Conservation (phyloP, 495 filamentous ascomycete genomes). For the Talaromyces ruber region DNA sequence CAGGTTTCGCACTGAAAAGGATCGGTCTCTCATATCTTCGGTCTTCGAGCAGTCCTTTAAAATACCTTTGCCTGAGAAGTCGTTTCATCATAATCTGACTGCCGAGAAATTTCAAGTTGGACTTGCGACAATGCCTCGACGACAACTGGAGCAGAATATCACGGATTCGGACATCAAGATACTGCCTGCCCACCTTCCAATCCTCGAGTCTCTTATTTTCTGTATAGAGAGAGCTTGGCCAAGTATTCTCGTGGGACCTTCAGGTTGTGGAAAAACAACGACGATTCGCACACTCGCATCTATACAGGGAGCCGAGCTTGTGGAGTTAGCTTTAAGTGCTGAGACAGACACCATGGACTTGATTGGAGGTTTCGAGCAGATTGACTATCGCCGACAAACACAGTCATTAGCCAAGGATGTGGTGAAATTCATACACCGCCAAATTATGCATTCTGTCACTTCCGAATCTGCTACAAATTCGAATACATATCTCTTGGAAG, state of each 20-base stretch:
- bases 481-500: conserved; percentile 22
- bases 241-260: conserved; percentile 76
- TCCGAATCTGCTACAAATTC: conserved; percentile 26
- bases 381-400: conserved; percentile 64
- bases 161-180: conserved; percentile 46
- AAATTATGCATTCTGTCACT: conserved; percentile 42
- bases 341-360: conserved; percentile 96
- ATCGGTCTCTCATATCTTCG: conserved; percentile 52
- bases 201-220: conserved; percentile 78
- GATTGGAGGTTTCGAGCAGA: conserved; percentile 93
- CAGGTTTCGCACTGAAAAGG: conserved; percentile 66
- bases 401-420: conserved; percentile 48
- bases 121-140: conserved; percentile 57
- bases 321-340: conserved; percentile 76
- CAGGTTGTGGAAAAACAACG: conserved; percentile 79
- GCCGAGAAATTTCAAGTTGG: conserved; percentile 68
- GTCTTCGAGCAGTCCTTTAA: conserved; percentile 53
- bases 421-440: conserved; percentile 40
- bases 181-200: conserved; percentile 48
- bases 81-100: conserved; percentile 60
- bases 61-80: conserved; percentile 20
- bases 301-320: conserved; percentile 58
- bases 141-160: conserved; percentile 46
- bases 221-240: conserved; percentile 82
- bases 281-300: conserved; percentile 74